phyloP scores from a whole-genome alignment of 495 filamentous ascomycete genomes.

The Penicillium simplicissimum region DNA sequence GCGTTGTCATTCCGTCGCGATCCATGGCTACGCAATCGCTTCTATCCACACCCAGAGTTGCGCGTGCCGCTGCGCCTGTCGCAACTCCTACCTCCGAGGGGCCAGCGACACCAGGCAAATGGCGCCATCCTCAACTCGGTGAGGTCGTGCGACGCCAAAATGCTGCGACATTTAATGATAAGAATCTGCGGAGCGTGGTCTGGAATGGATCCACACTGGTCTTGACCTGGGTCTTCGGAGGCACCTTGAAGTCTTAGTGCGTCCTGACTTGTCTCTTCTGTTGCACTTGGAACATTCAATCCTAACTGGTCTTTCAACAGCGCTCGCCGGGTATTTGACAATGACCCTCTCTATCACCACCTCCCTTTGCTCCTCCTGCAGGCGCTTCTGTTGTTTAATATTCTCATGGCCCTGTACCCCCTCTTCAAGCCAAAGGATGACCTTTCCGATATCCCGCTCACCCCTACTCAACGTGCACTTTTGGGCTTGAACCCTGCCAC shows the following conservation, averaged over 20 bases:
- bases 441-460: conserved; percentile 85
- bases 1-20: not conserved
- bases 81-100: conserved; percentile 45
- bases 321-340: conserved; percentile 26
- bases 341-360: conserved; percentile 32
- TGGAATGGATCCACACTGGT: conserved; percentile 63
- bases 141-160: conserved; percentile 76
- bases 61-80: conserved; percentile 33
- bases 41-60: conserved; percentile 64
- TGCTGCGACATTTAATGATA: conserved; percentile 69
- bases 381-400: conserved; percentile 63
- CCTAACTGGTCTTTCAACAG: conserved; percentile 19
- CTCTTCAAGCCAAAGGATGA: conserved; percentile 71
- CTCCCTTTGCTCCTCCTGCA: conserved; percentile 52
- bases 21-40: conserved; percentile 43
- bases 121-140: conserved; percentile 79
- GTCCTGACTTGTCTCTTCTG: conserved; percentile 10
- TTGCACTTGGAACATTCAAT: not conserved
- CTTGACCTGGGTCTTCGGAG: conserved; percentile 43
- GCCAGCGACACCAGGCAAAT: conserved; percentile 71
- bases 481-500: conserved; percentile 76
- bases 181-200: conserved; percentile 62
- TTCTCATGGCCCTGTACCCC: conserved; percentile 63
- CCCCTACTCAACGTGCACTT: conserved; percentile 80
- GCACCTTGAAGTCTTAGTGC: conserved; percentile 41